Evolutionary conservation across 129 eudicot genomes (phyloP).

Genomic region (Centella asiatica): DNA sequence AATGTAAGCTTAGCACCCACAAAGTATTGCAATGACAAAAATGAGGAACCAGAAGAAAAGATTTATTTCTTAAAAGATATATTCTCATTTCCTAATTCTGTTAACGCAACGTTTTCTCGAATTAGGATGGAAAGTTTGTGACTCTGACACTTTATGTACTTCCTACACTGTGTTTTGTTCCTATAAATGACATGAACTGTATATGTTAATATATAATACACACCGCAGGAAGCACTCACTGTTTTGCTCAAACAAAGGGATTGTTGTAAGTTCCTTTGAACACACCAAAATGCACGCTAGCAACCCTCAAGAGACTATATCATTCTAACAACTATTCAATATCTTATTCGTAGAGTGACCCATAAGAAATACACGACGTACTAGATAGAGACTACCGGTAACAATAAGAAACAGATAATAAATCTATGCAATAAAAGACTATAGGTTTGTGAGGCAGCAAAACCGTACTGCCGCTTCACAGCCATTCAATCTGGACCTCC

Average conservation of each 20-base stretch:
- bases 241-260: too few species aligned
- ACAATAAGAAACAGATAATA: neutral
- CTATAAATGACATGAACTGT: neutral
- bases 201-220: too few species aligned
- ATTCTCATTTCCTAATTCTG: neutral
- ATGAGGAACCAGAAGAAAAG: neutral
- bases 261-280: too few species aligned
- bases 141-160: neutral
- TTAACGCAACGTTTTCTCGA: too few species aligned
- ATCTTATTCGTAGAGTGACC: too few species aligned
- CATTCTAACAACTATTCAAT: too few species aligned
- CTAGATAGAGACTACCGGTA: neutral
- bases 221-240: too few species aligned
- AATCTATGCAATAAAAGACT: neutral
- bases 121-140: neutral
- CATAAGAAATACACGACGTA: too few species aligned
- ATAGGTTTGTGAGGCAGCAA: neutral
- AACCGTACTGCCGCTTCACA: slow-evolving; percentile 40
- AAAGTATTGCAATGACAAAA: neutral
- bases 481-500: slow-evolving; percentile 50
- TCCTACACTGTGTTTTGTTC: neutral
- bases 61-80: neutral
- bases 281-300: too few species aligned
- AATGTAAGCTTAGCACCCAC: neutral
- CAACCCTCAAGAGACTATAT: too few species aligned